These are phyloP conservation scores for Emericellopsis terricola DNA, from an alignment of 495 filamentous ascomycete genomes.

Conservation along the genomic window DNA sequence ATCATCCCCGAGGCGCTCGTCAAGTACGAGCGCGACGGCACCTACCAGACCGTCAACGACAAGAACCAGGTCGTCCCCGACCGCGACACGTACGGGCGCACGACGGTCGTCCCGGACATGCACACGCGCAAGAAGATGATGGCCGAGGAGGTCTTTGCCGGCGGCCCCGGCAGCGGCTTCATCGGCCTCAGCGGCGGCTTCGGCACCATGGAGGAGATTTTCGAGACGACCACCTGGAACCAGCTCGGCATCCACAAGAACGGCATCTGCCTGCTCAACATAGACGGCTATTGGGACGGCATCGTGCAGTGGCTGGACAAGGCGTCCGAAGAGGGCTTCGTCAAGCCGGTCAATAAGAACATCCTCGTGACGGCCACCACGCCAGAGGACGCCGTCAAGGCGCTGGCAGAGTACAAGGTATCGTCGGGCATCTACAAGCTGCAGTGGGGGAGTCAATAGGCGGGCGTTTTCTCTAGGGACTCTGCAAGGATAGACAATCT, in stretches of 20 bases:
- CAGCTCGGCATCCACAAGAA: slow-evolving; percentile 83
- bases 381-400: slow-evolving; percentile 51
- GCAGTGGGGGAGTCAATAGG: slow-evolving; percentile 57
- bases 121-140: slow-evolving; percentile 87
- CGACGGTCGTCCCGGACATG: slow-evolving; percentile 85
- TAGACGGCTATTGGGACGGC: slow-evolving; percentile 83
- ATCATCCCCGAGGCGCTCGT: slow-evolving; percentile 79
- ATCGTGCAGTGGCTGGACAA: slow-evolving; percentile 66
- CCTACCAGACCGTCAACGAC: slow-evolving; percentile 18
- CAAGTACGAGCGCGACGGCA: slow-evolving; percentile 49
- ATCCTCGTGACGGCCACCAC: slow-evolving; percentile 64
- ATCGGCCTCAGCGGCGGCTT: slow-evolving; percentile 80
- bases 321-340: slow-evolving; percentile 60
- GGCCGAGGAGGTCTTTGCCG: slow-evolving; percentile 67
- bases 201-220: slow-evolving; percentile 89
- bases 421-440: slow-evolving; percentile 58
- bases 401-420: slow-evolving; percentile 55
- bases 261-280: slow-evolving; percentile 67
- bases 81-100: slow-evolving; percentile 56
- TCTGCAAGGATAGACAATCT: no score
- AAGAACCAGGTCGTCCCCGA: slow-evolving; percentile 31
- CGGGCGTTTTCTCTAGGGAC: not conserved
- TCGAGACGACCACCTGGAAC: slow-evolving; percentile 96
- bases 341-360: slow-evolving; percentile 42
- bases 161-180: slow-evolving; percentile 73